Conservation (phyloP, 2,329 filamentous ascomycete genomes). For the Fusarium xylarioides region DNA sequence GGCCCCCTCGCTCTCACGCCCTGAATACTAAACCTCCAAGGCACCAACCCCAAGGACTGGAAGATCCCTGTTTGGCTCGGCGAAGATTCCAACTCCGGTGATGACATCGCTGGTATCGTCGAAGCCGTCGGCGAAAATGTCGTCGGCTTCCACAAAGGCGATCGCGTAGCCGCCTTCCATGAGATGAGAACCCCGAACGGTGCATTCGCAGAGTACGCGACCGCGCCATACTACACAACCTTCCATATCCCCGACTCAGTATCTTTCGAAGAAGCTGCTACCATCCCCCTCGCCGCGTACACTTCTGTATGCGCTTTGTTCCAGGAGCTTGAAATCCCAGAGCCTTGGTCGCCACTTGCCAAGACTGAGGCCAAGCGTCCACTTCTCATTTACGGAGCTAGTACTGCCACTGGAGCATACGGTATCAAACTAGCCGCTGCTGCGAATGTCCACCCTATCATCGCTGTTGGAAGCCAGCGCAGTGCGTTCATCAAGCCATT, state of each 20-base stretch:
- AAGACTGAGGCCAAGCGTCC: conserved; percentile 42
- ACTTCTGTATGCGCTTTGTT: conserved; percentile 11
- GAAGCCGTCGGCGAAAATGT: conserved; percentile 34
- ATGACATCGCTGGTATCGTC: conserved; percentile 40
- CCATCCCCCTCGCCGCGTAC: conserved; percentile 10
- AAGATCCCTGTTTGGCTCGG: conserved; percentile 13
- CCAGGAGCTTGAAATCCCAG: neutral
- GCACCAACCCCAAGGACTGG: conserved; percentile 45
- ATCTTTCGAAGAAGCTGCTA: conserved; percentile 12
- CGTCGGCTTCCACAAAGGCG: conserved; percentile 45
- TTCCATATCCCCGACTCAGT: conserved; percentile 58
- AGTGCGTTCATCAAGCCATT: conserved; percentile 8
- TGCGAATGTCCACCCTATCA: conserved; percentile 66
- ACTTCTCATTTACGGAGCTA: conserved; percentile 62
- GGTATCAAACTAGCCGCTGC: conserved; percentile 62
- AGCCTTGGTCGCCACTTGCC: conserved; percentile 11
- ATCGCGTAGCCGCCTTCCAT: conserved; percentile 60
- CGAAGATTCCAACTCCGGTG: conserved; percentile 27
- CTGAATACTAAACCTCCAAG: neutral
- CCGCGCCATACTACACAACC: conserved; percentile 64
- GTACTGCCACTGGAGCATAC: conserved; percentile 64
- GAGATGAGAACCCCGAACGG: conserved; percentile 62
- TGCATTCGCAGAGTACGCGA: conserved; percentile 69
- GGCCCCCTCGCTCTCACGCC: fast-evolving
- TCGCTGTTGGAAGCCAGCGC: conserved; percentile 60